Conservation (phyloP, 2,329 filamentous ascomycete genomes). For the Botryosphaeria agaves region DNA sequence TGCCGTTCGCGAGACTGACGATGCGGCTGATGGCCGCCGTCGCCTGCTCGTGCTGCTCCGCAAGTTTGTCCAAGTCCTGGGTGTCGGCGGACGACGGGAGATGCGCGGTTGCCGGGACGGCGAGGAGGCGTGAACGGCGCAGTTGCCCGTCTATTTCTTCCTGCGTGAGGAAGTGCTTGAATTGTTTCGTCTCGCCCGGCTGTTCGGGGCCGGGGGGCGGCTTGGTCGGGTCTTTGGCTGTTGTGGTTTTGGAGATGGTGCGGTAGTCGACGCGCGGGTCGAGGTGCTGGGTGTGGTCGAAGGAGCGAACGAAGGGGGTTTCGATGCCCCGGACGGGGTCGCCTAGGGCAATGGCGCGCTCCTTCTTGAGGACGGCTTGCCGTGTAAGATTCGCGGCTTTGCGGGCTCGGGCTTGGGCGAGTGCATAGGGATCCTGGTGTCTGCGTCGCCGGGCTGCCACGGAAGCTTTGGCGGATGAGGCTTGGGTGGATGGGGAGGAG, state of each 20-base stretch:
- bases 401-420: constrained; percentile 65
- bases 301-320: constrained; percentile 71
- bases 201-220: constrained; percentile 5
- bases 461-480: constrained; percentile 41
- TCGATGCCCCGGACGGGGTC: constrained; percentile 62
- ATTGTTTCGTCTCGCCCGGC: constrained; percentile 22
- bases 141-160: constrained; percentile 50
- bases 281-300: constrained; percentile 48
- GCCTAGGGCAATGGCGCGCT: constrained; percentile 49
- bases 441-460: constrained; percentile 40
- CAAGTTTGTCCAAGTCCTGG: constrained; percentile 25
- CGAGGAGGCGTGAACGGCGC: constrained; percentile 40
- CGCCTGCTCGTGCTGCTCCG: constrained; percentile 44
- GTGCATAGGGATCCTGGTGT: constrained; percentile 65
- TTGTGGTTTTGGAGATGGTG: constrained; percentile 7
- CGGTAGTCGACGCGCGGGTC: constrained; percentile 14
- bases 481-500: constrained; percentile 44
- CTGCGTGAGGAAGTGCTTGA: constrained; percentile 62
- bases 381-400: constrained; percentile 70
- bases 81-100: constrained; percentile 2
- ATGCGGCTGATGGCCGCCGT: constrained; percentile 65
- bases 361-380: constrained; percentile 48
- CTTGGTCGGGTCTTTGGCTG: constrained; percentile 3
- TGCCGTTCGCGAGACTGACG: constrained; percentile 58
- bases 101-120: neutral